Evolutionary conservation across 495 filamentous ascomycete species (phyloP).

Genomic region (Penicillium canescens): DNA sequence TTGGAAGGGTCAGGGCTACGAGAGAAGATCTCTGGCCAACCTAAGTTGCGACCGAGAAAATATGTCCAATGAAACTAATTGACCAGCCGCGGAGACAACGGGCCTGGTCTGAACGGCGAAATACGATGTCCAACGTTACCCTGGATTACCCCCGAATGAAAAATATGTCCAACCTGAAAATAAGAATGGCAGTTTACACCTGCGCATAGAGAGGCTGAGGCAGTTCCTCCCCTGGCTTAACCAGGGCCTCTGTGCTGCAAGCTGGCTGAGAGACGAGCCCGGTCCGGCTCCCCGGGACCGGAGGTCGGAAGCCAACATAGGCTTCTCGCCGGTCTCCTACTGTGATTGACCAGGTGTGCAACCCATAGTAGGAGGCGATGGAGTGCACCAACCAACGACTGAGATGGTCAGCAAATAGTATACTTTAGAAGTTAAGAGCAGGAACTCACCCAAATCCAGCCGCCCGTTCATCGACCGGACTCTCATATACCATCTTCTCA

Average conservation of each 20-base stretch:
- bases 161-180: background rate
- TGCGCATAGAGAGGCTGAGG: conserved; percentile 63
- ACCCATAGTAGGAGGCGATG: conserved; percentile 89
- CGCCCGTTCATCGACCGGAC: conserved; percentile 66
- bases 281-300: conserved; percentile 25
- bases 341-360: conserved; percentile 81
- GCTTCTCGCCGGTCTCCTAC: conserved; percentile 77
- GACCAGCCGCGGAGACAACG: background rate
- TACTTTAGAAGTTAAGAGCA: conserved; percentile 4
- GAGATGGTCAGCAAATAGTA: background rate
- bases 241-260: conserved; percentile 29
- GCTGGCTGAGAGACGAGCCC: conserved; percentile 29
- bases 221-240: conserved; percentile 48
- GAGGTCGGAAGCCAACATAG: conserved; percentile 74
- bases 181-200: conserved; percentile 38
- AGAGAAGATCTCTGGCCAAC: background rate
- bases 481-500: conserved; percentile 79
- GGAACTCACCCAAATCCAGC: conserved; percentile 77
- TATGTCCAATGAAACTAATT: conserved; percentile 1
- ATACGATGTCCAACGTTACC: background rate
- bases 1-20: background rate
- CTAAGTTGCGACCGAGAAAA: background rate
- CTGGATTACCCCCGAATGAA: background rate
- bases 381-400: conserved; percentile 94
- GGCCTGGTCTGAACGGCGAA: background rate